These are phyloP conservation scores for Sporothrix curviconia DNA, from an alignment of 2,329 filamentous ascomycete species.

Conservation along the genomic window DNA sequence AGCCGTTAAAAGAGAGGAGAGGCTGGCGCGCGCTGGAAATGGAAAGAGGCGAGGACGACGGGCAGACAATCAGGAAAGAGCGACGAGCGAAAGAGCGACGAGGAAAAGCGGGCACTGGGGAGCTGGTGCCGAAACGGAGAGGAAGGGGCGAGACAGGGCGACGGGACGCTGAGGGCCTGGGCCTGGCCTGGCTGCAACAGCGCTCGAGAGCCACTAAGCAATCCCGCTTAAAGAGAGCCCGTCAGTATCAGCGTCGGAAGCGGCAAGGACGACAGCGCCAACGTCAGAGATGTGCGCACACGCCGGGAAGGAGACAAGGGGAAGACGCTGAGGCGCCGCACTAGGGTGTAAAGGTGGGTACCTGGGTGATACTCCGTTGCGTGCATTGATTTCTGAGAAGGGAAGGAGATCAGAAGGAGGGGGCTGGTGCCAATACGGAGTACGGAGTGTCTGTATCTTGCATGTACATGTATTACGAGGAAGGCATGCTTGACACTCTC, in stretches of 20 bases:
- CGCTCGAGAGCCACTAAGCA: too few relatives aligned
- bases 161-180: slow-evolving; percentile 5
- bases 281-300: slow-evolving; percentile 3
- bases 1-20: too few relatives aligned
- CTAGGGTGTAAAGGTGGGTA: background rate
- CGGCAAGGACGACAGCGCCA: slow-evolving; percentile 2
- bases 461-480: too few relatives aligned
- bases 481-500: background rate
- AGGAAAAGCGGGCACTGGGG: background rate
- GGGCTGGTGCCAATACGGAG: slow-evolving; percentile 1
- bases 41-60: too few relatives aligned
- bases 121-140: too few relatives aligned
- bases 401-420: background rate
- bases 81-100: background rate
- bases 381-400: slow-evolving; percentile 1
- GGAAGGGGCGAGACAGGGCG: background rate
- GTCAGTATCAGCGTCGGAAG: background rate
- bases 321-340: background rate
- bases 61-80: background rate
- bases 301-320: background rate
- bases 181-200: too few relatives aligned
- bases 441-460: too few relatives aligned
- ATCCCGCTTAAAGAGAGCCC: too few relatives aligned
- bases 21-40: too few relatives aligned
- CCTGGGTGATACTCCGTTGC: background rate